Base-by-base conservation (phyloP, 768 basidiomycete species). In the Amanita fuliginea region DNA sequence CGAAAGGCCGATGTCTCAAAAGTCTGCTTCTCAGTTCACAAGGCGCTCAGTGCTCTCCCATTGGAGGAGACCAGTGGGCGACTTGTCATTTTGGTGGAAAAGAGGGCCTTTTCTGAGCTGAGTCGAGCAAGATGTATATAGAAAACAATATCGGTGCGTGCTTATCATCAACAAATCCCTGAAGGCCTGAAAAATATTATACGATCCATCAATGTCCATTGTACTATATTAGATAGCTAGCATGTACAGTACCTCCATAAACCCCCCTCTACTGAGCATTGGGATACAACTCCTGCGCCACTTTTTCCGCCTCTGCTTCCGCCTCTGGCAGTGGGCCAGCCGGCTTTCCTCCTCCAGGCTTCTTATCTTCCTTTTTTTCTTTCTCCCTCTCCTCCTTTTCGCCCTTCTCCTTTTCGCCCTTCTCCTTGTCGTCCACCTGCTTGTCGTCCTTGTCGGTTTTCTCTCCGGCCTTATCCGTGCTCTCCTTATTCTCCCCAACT, bases 281-380 rank as follows among this genome's bases (percentile, higher is more conserved):
- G 3, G 77, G 76, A 56, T 70, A 80, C 59, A 80, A 55, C 57
- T 79, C 78, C n/a, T 70, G 60, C 0, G 75, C 78, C 14, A 66
- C 75, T 56, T 76, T 74, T 41, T 73, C 66, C 1, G 76, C 77
- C 47, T 74, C 66, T 30, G 66, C 69, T 46, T 78, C 75, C 35
- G 64, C 74, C 43, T 77, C 77, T 32, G 62, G 69, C 28, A 74
- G 37, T 5, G 75, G 77, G 4, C 75, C 75, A 32, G 64, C 70
- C 36, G 60, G 59, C 22, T 55, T 59, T 7, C 57, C 32, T 51
- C 11, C 30, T 19, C 16, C 32, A 14, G 32, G 32, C 32, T 30
- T 40, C 33, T 34, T 19, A 13, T 32, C 30, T 21, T 21, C 42
- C 39, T 24, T 16, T 8, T 49, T n/a, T 4, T 49, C 28, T 26